A percentile compares a stretch with the other conserved stretches of the same genome.
phyloP scores from a whole-genome alignment of 2,329 filamentous ascomycete genomes.

The Lecanicillium sp. region DNA sequence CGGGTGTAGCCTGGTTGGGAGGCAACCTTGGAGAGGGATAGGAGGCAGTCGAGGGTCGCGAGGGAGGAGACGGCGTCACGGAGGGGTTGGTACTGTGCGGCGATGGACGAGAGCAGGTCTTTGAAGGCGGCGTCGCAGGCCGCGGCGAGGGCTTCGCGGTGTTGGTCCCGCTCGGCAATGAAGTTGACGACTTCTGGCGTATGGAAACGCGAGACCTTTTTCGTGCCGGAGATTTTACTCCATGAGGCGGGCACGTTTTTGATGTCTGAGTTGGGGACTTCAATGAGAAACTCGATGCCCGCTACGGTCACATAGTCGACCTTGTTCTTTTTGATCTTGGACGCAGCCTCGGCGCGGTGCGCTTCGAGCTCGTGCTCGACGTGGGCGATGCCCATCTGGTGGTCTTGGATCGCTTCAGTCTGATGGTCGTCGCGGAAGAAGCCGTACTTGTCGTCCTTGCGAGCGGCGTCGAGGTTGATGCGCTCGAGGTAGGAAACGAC shows the following conservation, averaged over 20 bases:
- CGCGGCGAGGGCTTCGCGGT: conserved; percentile 86
- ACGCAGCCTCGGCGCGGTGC: conserved; percentile 64
- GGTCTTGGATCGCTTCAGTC: conserved; percentile 79
- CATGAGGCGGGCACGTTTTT: conserved; percentile 89
- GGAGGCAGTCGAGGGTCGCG: conserved; percentile 79
- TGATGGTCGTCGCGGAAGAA: conserved; percentile 88
- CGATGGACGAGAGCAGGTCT: conserved; percentile 63
- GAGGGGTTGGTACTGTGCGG: conserved; percentile 78
- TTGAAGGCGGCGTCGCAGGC: conserved; percentile 82
- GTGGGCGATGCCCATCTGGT: conserved; percentile 84
- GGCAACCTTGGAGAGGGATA: conserved; percentile 79
- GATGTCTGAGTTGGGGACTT: conserved; percentile 74
- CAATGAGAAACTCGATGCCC: conserved; percentile 91
- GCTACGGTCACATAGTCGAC: conserved; percentile 76
- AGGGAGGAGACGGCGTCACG: conserved; percentile 83
- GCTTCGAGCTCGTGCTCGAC: conserved; percentile 83
- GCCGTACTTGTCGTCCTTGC: conserved; percentile 81
- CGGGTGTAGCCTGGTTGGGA: conserved; percentile 81
- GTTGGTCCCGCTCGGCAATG: conserved; percentile 82
- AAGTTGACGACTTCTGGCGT: conserved; percentile 82
- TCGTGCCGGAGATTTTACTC: conserved; percentile 91
- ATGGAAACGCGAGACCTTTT: conserved; percentile 86
- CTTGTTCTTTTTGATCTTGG: conserved; percentile 61
- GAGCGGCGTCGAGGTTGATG: conserved; percentile 78
- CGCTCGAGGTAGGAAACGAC: conserved; percentile 71